Evolutionary conservation across 2,329 filamentous ascomycete genomes (phyloP), one percentile per base, ranked within the genome.

Genomic region (Colletotrichum cordylinicola): DNA sequence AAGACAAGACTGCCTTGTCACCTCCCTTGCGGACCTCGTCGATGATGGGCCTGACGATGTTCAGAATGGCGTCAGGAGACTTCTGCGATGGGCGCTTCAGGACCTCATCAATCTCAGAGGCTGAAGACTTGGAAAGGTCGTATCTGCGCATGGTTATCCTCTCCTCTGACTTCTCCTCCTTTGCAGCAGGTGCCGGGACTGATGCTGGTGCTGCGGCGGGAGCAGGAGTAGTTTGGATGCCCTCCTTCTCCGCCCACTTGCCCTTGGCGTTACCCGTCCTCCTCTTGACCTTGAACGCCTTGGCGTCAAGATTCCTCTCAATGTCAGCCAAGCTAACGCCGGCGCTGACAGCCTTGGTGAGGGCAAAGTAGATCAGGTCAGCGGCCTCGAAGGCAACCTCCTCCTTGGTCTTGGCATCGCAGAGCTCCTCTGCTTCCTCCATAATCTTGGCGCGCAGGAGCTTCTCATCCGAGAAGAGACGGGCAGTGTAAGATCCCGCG

Each of bases 391-490:
- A 98, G 3, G 97, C 95, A 77, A 98, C 91, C 16, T 98, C 94
- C 77, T 96, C 90, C 76, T 94, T 94, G 0, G 92, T 93, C 79
- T 92, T 93, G 18, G 97, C 96, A 78, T 97, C 93, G 82, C 96
- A 98, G 56, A 99, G 90, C 86, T 99, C 97, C 82, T 98, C 95
- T 0, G 97, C 97, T 84, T 99, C 97, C 85, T 99, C 97, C 93
- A 98, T 98, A 72, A 99, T 98, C 89, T 99, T 99, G 4, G 97
- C 97, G 58, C 95, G 91, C 70, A 98, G 87, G 71, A 99, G 90
- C 84, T 98, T 96, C 80, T 95, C 92, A 78, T 99, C 97, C 21
- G 94, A 96, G 88, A 98, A 99, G 2, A 99, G 88, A 39, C 96
- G 91, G 21, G 96, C 95, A 6, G 97, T 99, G 85, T 99, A 99